Evolutionary conservation across 129 eudicot species (phyloP).

Genomic region (Oenanthe sinensis): DNA sequence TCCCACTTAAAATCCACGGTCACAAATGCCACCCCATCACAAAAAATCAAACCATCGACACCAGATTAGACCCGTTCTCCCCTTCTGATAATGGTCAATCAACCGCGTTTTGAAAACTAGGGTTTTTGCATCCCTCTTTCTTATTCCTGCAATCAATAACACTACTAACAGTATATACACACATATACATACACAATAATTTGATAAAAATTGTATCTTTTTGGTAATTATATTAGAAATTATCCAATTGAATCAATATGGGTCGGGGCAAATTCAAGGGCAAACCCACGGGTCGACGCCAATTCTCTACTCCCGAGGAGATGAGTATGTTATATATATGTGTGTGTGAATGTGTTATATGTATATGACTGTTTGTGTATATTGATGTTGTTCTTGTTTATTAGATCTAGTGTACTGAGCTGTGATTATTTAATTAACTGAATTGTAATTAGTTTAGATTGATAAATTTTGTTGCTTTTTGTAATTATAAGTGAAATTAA

Average conservation of each 20-base stretch:
- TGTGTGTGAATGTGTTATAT: neutral
- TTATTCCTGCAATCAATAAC: neutral
- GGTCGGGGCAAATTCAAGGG: slow-evolving; percentile 72
- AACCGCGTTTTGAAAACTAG: neutral
- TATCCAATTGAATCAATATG: neutral
- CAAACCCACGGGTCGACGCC: slow-evolving; percentile 94
- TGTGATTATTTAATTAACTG: neutral
- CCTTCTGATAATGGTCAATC: neutral
- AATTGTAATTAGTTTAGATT: neutral
- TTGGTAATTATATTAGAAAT: neutral
- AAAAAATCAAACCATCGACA: neutral
- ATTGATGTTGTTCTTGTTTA: neutral
- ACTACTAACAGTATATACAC: neutral
- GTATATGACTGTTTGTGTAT: neutral
- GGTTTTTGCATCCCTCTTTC: neutral
- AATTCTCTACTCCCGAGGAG: slow-evolving; percentile 80
- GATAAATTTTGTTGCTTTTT: neutral
- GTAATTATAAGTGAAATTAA: neutral
- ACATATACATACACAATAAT: too few species aligned
- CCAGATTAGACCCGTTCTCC: neutral
- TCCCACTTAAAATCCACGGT: neutral
- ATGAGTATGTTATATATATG: slow-evolving; percentile 37
- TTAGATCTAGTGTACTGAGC: neutral
- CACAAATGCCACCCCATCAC: neutral
- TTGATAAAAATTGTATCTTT: neutral